phyloP scores from a whole-genome alignment of 2,329 filamentous ascomycete genomes.

The Emydomyces testavorans region DNA sequence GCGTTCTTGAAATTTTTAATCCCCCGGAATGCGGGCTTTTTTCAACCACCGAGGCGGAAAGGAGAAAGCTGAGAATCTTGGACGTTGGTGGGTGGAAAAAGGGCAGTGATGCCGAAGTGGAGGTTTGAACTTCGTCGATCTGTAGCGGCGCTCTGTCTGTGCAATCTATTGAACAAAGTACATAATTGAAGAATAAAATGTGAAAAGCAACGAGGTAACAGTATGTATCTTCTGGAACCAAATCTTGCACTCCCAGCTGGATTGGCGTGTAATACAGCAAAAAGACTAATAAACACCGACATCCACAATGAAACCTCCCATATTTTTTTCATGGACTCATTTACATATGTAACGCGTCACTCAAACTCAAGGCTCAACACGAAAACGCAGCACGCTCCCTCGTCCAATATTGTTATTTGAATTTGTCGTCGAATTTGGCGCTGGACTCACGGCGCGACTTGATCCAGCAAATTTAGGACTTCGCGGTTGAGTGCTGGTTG shows the following conservation, averaged over 20 bases:
- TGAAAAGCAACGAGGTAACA: neutral
- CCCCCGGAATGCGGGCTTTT: too few relatives aligned
- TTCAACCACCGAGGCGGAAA: too few relatives aligned
- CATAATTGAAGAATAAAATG: too few relatives aligned
- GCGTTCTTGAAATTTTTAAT: too few relatives aligned
- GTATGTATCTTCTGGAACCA: neutral
- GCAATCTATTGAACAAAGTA: too few relatives aligned
- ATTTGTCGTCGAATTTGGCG: conserved; percentile 20
- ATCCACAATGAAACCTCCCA: neutral
- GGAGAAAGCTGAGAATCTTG: too few relatives aligned
- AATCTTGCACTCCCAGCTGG: neutral
- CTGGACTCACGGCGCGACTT: conserved; percentile 34
- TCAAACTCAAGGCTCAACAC: conserved; percentile 10
- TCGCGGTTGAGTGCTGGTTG: conserved; percentile 34
- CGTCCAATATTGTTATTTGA: conserved; percentile 21
- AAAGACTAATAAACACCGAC: neutral
- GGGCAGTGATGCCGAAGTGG: too few relatives aligned
- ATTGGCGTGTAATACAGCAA: too few relatives aligned
- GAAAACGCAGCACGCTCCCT: conserved; percentile 30
- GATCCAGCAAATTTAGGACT: conserved; percentile 30
- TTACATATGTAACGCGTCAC: neutral
- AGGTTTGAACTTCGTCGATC: too few relatives aligned
- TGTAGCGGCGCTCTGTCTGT: too few relatives aligned
- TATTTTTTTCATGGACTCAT: neutral
- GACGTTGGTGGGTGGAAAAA: too few relatives aligned